phyloP scores from a whole-genome alignment of 163 green algal genomes.

The Scenedesmus sp. region DNA sequence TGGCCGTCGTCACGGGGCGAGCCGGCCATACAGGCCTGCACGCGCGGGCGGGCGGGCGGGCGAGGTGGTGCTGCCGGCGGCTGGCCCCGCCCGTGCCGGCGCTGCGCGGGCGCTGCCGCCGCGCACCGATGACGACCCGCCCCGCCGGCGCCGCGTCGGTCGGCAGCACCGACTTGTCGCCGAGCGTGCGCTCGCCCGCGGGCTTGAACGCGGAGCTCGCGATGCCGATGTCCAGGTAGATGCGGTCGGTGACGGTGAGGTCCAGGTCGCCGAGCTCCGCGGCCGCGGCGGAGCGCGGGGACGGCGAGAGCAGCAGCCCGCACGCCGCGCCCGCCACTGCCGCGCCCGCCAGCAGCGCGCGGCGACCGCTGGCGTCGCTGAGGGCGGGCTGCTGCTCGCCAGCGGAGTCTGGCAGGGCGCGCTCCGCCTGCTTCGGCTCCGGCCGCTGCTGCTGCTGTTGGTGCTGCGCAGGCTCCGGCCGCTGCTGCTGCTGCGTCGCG shows the following conservation, averaged over 20 bases:
- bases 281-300: too few species aligned
- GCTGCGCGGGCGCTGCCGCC: not conserved
- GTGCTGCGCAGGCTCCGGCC: too few species aligned
- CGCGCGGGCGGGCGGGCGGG: not conserved
- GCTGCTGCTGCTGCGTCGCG: too few species aligned
- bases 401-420: too few species aligned
- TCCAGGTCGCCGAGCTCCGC: conserved; percentile 6
- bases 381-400: too few species aligned
- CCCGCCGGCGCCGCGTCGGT: conserved; percentile 64
- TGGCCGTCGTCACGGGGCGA: conserved; percentile 77
- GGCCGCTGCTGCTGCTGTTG: conserved; percentile 6
- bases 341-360: too few species aligned
- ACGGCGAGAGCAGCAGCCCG: too few species aligned
- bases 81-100: not conserved
- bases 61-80: not conserved
- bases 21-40: conserved; percentile 79
- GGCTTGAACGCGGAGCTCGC: conserved; percentile 52
- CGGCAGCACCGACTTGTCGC: conserved; percentile 73
- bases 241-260: conserved; percentile 28
- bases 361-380: not conserved
- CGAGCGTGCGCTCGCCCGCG: conserved; percentile 70
- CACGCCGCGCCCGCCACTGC: too few species aligned
- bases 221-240: conserved; percentile 50
- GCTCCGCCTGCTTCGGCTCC: too few species aligned
- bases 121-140: conserved; percentile 70